These are phyloP conservation scores for Colletotrichum sidae DNA, from an alignment of 2,329 filamentous ascomycete species.

Conservation along the genomic window DNA sequence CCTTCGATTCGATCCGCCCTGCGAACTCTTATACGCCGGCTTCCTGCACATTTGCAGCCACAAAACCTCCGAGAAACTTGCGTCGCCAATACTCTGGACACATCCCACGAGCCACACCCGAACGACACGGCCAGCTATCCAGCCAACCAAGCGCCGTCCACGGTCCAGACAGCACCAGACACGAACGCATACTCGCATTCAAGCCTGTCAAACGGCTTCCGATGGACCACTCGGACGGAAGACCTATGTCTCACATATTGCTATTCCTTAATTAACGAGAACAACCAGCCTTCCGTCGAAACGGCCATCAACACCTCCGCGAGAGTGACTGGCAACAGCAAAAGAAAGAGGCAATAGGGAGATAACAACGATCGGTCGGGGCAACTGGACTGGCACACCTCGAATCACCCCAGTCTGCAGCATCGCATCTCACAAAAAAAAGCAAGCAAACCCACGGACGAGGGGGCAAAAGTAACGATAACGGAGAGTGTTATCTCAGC, in stretches of 20 bases:
- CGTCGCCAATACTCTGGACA: conserved; percentile 10
- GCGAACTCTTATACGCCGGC: conserved; percentile 23
- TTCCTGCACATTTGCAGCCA: conserved; percentile 13
- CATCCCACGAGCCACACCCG: conserved; percentile 2
- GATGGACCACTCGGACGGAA: conserved; percentile 22
- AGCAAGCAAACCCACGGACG: background rate
- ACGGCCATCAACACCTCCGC: background rate
- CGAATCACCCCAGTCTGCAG: conserved; percentile 17
- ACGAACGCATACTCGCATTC: conserved; percentile 11
- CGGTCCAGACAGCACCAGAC: conserved; percentile 5
- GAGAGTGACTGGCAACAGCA: conserved; percentile 1
- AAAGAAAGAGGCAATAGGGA: conserved; percentile 2
- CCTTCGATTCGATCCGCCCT: conserved; percentile 25
- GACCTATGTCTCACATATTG: conserved; percentile 17
- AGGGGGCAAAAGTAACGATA: conserved; percentile 26
- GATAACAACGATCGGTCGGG: background rate
- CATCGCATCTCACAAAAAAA: conserved; percentile 16
- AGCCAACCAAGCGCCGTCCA: conserved; percentile 16
- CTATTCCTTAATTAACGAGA: conserved; percentile 32
- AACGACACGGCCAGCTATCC: conserved; percentile 2
- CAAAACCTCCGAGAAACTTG: conserved; percentile 10
- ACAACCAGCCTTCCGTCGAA: conserved; percentile 8
- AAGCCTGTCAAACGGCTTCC: conserved; percentile 10
- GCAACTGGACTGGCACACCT: conserved; percentile 13
- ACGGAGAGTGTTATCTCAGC: conserved; percentile 11